Evolutionary conservation across 140 eudicot genomes (phyloP), one percentile per base, ranked within the genome.

Genomic region (Senecio squalidus): DNA sequence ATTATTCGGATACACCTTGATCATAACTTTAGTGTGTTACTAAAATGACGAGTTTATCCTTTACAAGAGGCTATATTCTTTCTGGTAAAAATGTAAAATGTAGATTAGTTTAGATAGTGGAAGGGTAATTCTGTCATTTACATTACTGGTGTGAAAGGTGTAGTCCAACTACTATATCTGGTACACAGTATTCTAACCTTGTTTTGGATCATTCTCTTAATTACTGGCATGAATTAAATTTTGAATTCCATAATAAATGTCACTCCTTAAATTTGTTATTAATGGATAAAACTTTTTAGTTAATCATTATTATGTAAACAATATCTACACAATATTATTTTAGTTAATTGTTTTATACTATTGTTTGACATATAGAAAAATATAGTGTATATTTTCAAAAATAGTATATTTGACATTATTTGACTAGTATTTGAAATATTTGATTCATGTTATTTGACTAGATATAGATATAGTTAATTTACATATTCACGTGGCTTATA

Each of bases 1-100:
- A 66, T 59, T 72, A 49, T 55, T 40, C 53, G 55, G 36, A 55
- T 71, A 66, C 58, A 44, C 71, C 64, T 25, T n/a, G n/a, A 58
- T 63, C 77, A 71, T 51, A 28, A 64, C 10, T n/a, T 63, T 60
- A 55, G 4, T 65, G 65, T 64, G 71, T 44, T 8, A 11, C 0
- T 4, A 4, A 63, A 71, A 31, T 55, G 60, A 63, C 66, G 1
- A 25, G 33, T 45, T 63, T 55, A 55, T 66, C 71, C 70, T 27
- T 34, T 5, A 4, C 8, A 49, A 7, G 16, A 6, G 6, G 11
- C 0, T 18, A 16, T 45, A 5, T 4, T 27, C 8, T 15, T 14
- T 47, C 14, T 62, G 13, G 30, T 36, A 30, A 20, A 50, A 49
- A 69, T 21, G 21, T 20, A 8, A 38, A 50, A 17, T 49, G 17